Evolutionary conservation across 768 basidiomycete species (phyloP), one percentile per base, ranked within the genome.

Genomic region (Tricholoma furcatifolium): DNA sequence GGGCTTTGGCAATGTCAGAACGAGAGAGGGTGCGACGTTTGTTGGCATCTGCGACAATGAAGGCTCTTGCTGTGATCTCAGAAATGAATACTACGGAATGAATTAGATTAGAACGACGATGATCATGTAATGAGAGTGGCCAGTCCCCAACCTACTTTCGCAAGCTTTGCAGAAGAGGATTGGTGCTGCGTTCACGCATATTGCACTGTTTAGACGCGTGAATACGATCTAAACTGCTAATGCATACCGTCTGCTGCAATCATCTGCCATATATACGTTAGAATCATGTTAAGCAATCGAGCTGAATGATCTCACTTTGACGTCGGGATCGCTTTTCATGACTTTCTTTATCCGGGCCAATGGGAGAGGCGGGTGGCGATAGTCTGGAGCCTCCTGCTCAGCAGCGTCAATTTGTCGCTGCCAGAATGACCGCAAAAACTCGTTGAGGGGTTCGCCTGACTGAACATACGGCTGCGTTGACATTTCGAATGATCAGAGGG

Each of bases 291-390:
- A 53, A 47, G 38, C 50, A 8, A 18, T 51, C 48, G 57, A 48
- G 55, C 39, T 39, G 47, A 41, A 36, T 30, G 32, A 20, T 65
- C 83, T 64, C 66, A 96, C 93, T 82, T 94, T 94, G 58, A 98
- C 93, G 62, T 95, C 93, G 3, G 93, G 91, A 73, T 94, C 93
- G 68, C 89, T 95, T 78, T 98, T 98, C 92, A 98, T 97, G 52
- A 98, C 96, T 69, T 98, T 98, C 78, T 98, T 98, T 63, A 98
- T 97, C 66, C 97, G 77, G 15, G 97, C 97, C 27, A 99, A 75
- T 3, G 96, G 96, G 10, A 98, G 75, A 6, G 91, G 86, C 1
- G 91, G 91, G 64, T 94, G 91, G 48, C 88, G 76, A 60, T 90
- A 91, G 70, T 95, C 93, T 21, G 89, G 89, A 0, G 84, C 89